A percentile compares a stretch with the other conserved stretches of the same genome.
These are phyloP conservation scores for Tylopilus felleus DNA, from an alignment of 768 basidiomycete species.

Conservation along the genomic window DNA sequence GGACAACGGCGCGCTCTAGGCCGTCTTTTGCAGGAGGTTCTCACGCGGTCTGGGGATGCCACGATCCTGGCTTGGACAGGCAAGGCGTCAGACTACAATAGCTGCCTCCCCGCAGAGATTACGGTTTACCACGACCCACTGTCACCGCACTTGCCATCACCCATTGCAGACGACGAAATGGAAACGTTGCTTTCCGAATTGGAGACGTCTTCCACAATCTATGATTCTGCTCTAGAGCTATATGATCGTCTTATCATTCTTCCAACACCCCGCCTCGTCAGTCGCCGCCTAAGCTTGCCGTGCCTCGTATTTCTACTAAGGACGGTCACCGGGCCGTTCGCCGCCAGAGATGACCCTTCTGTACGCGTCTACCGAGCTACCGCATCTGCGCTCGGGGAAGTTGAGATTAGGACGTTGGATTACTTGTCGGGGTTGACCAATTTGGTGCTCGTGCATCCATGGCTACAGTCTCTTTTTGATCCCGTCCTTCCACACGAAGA, in stretches of 20 bases:
- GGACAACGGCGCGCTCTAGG: conserved; percentile 21
- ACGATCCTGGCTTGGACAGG: conserved; percentile 20
- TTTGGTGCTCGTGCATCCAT: conserved; percentile 20
- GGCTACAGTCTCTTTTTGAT: conserved; percentile 14
- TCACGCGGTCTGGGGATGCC: conserved; percentile 14
- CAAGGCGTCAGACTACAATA: conserved; percentile 20
- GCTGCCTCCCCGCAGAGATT: conserved; percentile 22
- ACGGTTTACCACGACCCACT: conserved; percentile 12
- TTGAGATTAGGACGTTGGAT: conserved; percentile 14
- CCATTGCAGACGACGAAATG: conserved; percentile 11
- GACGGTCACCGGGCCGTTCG: conserved; percentile 9
- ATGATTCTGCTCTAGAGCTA: conserved; percentile 7
- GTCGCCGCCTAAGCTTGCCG: conserved; percentile 11
- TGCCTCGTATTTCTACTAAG: conserved; percentile 14
- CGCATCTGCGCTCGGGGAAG: neutral
- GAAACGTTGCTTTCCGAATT: conserved; percentile 3
- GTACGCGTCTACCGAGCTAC: conserved; percentile 13
- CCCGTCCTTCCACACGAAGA: conserved; percentile 19
- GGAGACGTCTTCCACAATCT: neutral
- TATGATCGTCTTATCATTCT: conserved; percentile 12
- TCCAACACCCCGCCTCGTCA: conserved; percentile 14
- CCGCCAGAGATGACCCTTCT: neutral
- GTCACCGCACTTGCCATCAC: conserved; percentile 3
- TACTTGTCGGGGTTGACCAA: conserved; percentile 3
- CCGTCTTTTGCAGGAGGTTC: conserved; percentile 18